Base-by-base conservation (phyloP, 345 rosid genomes). In the Eucalyptus cloeziana region DNA sequence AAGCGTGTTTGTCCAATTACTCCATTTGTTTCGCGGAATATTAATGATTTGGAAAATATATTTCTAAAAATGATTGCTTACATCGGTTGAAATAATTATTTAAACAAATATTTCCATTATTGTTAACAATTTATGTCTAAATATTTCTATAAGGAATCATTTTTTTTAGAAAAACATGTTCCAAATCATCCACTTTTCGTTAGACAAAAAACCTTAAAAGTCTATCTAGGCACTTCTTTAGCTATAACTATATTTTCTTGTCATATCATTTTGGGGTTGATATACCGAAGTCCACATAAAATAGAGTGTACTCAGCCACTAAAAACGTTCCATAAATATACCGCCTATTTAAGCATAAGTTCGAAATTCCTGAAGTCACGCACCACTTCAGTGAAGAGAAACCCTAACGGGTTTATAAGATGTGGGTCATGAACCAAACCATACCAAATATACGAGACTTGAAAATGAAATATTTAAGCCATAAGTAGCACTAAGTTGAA, bases 21-120 rank as follows among this genome's bases (percentile, higher is more conserved):
- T 56, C 6, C 6, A 56, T 52, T 52, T 52, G 0, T 8, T 21
- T 0, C 0, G 5, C 0, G 0, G 1, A 52, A 21, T 9, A 24
- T 56, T 6, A 56, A 56, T 56, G 3, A 56, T 56, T 56, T 56
- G 13, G 3, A 56, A 56, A 56, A 56, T 0, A 56, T 22, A 3
- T 0, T 56, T 3, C 1, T 0, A 4, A 24, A 24, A 56, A 4
- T 9, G 6, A 0, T 56, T 10, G 0, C 13, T 24, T 24, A 24
- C 1, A 10, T 56, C 1, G 2, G 1, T 56, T 56, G 12, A 56
- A 56, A 56, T 56, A 56, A 56, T 10, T 56, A 10, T 9, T 56
- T 4, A 56, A 56, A 56, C 0, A 56, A 56, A 56, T 22, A 22
- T 56, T 56, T 56, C 24, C 13, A 56, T 56, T 56, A 4, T 56